phyloP scores from a whole-genome alignment of 2,329 filamentous ascomycete species.

The Colletotrichum viniferum region DNA sequence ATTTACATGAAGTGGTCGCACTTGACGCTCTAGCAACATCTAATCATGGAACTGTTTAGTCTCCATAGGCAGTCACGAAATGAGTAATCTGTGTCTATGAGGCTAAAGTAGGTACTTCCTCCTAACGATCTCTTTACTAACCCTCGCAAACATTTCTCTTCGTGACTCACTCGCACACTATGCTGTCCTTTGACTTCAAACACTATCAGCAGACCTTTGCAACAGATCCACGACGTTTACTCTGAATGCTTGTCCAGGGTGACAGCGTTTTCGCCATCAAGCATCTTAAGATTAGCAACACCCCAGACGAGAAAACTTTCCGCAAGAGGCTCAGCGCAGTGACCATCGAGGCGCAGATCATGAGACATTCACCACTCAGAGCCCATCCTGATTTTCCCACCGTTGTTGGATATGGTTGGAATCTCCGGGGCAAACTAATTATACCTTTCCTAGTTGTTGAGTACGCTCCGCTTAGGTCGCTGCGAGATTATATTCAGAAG shows the following conservation, averaged over 20 bases:
- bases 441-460: too few relatives aligned
- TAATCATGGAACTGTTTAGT: background rate
- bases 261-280: accelerated
- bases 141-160: background rate
- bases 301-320: too few relatives aligned
- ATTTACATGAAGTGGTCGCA: background rate
- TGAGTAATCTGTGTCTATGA: background rate
- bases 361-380: too few relatives aligned
- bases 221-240: background rate
- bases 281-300: too few relatives aligned
- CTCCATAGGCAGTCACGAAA: background rate
- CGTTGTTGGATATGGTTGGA: too few relatives aligned
- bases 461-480: too few relatives aligned
- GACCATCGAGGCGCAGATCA: too few relatives aligned
- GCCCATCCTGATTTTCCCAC: too few relatives aligned
- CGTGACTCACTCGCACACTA: accelerated
- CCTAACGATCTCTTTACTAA: background rate
- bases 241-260: background rate
- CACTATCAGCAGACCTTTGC: background rate
- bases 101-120: background rate
- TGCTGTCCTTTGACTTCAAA: background rate
- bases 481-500: too few relatives aligned
- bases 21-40: background rate
- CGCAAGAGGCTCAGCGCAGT: too few relatives aligned
- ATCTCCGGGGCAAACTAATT: too few relatives aligned